Base-by-base conservation (phyloP, 257 asterid genomes). In the Craterostigma plantagineum region DNA sequence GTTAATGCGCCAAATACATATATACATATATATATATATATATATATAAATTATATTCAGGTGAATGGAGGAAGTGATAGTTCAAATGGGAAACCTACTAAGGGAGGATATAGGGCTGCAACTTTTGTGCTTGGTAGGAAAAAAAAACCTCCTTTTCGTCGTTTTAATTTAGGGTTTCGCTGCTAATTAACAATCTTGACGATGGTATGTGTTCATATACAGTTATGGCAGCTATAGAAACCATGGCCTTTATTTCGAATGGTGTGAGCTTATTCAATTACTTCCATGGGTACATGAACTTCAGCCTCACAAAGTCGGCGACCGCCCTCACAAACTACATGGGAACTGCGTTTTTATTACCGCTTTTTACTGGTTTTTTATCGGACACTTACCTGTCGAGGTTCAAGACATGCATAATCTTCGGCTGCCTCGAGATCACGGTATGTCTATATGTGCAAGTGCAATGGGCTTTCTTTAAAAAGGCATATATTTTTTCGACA, bases 221-320 rank as follows among this genome's bases (percentile, higher is more conserved):
- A 76, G 82, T 70, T n/a, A 57, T 67, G 55, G 62, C 68, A 33
- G 67, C 65, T 12, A 47, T 69, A 47, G 79, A 76, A 53, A 64
- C 62, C 8, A 76, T 64, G 76, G 81, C 81, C 33, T 69, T 72
- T 12, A 4, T 72, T 1, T 62, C 82, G 4, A 67, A 58, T 52
- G 75, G 64, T 34, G 90, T 72, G 50, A 72, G 90, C 51, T 49
- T 76, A 44, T 49, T 76, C 36, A 72, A 70, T n/a, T 76, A 76
- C 59, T 76, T 76, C 56, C 55, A 59, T 27, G 74, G 90, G 30
- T 58, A 59, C 45, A 72, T 76, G 82, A 69, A 76, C 72, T 72
- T 72, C 68, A 51, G 57, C 66, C 46, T 72, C 30, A 62, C 79
- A 42, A 70, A 72, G 52, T 72, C 90, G n/a, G 90, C 79, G 4